Evolutionary conservation across 179 eudicot genomes (phyloP).

Genomic region (Silene noctiflora): DNA sequence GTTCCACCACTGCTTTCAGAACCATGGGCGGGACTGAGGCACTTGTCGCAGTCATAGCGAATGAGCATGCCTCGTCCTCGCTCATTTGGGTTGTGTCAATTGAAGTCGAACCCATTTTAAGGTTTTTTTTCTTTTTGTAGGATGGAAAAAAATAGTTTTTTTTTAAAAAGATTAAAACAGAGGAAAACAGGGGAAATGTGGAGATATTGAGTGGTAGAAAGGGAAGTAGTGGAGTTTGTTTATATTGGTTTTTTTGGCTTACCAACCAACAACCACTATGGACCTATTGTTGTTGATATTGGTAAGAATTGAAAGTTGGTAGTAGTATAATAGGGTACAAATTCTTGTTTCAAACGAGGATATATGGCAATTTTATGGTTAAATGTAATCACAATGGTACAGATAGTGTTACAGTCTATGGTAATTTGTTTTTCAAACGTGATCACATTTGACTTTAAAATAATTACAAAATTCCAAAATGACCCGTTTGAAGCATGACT

Average conservation of each 20-base stretch:
- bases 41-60: constrained; percentile 38
- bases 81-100: constrained; percentile 23
- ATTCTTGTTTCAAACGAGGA: too few species aligned
- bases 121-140: too few species aligned
- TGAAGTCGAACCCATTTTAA: constrained; percentile 31
- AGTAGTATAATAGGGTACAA: too few species aligned
- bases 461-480: too few species aligned
- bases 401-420: too few species aligned
- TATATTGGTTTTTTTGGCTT: constrained; percentile 20
- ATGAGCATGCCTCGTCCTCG: constrained; percentile 39
- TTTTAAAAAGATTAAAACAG: constrained; percentile 6
- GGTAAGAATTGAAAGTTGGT: background rate
- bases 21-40: constrained; percentile 43
- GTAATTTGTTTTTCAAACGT: too few species aligned
- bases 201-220: background rate
- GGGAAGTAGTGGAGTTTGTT: constrained; percentile 6
- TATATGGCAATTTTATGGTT: too few species aligned
- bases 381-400: too few species aligned
- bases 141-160: background rate
- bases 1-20: constrained; percentile 36
- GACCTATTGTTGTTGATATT: constrained; percentile 3
- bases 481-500: too few species aligned
- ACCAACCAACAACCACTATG: constrained; percentile 27
- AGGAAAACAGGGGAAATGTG: background rate
- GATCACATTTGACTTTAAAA: too few species aligned